Conservation (phyloP, 768 basidiomycete species). For the Paxillus rubicundulus region DNA sequence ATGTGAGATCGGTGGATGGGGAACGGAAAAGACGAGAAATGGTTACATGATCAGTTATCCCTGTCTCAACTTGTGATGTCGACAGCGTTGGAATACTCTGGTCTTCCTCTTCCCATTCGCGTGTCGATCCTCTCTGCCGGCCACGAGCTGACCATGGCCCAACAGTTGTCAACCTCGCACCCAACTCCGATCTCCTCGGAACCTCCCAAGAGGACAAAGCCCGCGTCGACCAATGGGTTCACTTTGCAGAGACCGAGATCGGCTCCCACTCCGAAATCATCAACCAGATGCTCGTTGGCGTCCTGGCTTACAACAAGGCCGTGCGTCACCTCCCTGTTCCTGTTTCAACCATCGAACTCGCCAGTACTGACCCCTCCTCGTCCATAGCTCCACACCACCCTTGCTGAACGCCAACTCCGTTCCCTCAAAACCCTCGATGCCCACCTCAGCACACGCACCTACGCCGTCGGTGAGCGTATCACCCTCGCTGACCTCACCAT, state of each 20-base stretch:
- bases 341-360: neutral
- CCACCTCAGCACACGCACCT: slow-evolving; percentile 77
- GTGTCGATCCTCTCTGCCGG: slow-evolving; percentile 9
- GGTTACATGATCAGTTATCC: slow-evolving; percentile 60
- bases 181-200: slow-evolving; percentile 80
- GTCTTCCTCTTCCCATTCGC: slow-evolving; percentile 2
- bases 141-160: slow-evolving; percentile 9
- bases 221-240: slow-evolving; percentile 81
- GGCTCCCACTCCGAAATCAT: slow-evolving; percentile 36
- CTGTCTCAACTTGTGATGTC: slow-evolving; percentile 65
- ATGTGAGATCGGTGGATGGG: slow-evolving; percentile 10
- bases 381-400: slow-evolving; percentile 53
- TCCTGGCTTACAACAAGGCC: slow-evolving; percentile 79
- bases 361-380: neutral
- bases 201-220: slow-evolving; percentile 62
- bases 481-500: slow-evolving; percentile 85
- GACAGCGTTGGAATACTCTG: slow-evolving; percentile 34
- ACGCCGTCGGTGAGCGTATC: slow-evolving; percentile 92
- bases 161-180: slow-evolving; percentile 71
- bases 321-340: slow-evolving; percentile 40
- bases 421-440: slow-evolving; percentile 67
- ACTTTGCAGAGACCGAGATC: slow-evolving; percentile 70
- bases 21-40: slow-evolving; percentile 25
- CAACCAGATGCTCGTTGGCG: slow-evolving; percentile 42
- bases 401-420: slow-evolving; percentile 53